Base-by-base conservation (phyloP, 176 grass and related monocot species). In the Eleusine indica region DNA sequence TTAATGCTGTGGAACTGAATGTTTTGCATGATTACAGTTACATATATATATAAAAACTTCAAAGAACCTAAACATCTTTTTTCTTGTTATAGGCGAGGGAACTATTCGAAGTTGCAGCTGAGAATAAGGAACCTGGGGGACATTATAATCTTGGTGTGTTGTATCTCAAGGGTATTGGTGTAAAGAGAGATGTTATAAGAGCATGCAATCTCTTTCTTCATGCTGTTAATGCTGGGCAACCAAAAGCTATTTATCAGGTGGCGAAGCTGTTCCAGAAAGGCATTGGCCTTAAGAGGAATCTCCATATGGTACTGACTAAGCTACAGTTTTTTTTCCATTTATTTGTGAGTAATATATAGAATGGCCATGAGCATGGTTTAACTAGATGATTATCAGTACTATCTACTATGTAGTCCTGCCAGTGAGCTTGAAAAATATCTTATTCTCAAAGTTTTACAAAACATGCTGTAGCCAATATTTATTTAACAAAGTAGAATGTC, bases 231-330 rank as follows among this genome's bases (percentile, higher is more conserved):
- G 89, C 62, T 21, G 97, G 93, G 67, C 93, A 99, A 49, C 97
- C 97, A 80, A 99, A 99, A 87, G 97, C 97, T 78, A 89, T 99
- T 66, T 99, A 96, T 79, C 97, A 99, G 88, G 86, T 99, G 60
- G 97, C 97, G 25, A 99, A 95, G 68, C 80, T 99, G 81, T 99
- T 94, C 75, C 97, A 99, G 43, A 99, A 90, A 78, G 97, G 93
- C 65, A 86, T 99, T 66, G 89, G 91, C 42, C 91, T 99, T 71
- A 99, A 96, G 93, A 94, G 84, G 81, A 99, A 96, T 86, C 91
- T 99, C 73, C 89, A 96, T 62, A 94, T 91, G 91, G 97, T 99
- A 94, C 68, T 84, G 67, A 71, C 57, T 79, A 72, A 28, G 15
- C 38, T 21, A 66, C 15, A 58, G 21, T 49, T 6, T 65, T 91